A percentile compares a stretch with the other conserved stretches of the same genome.
Conservation (phyloP, 208 protist species). For the Acanthamoeba triangularis region DNA sequence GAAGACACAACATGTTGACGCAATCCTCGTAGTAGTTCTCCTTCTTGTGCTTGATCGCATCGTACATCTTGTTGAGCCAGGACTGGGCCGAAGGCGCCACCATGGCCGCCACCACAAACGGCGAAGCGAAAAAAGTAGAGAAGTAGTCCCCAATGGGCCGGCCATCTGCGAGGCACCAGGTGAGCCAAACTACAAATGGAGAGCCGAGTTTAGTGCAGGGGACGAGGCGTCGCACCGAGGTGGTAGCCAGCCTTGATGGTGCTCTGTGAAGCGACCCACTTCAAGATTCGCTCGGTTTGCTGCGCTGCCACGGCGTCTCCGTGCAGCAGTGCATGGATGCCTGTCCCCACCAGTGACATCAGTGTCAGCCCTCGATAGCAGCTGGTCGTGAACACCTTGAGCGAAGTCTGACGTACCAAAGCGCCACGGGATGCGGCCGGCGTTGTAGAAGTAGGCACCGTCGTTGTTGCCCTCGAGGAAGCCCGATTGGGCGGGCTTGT, state of each 20-base stretch:
- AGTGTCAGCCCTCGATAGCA: background rate
- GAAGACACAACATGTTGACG: slow-evolving; percentile 25
- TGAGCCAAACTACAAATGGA: background rate
- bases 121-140: slow-evolving; percentile 8
- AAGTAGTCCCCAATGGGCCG: slow-evolving; percentile 9
- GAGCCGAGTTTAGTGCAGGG: background rate
- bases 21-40: slow-evolving; percentile 58
- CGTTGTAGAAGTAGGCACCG: slow-evolving; percentile 50
- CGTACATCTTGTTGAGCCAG: slow-evolving; percentile 42
- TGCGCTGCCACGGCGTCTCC: slow-evolving; percentile 15
- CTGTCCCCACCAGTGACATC: background rate
- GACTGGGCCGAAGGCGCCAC: background rate
- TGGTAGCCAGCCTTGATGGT: slow-evolving; percentile 12
- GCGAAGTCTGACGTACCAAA: background rate
- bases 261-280: background rate
- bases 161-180: background rate
- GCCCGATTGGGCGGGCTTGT: background rate
- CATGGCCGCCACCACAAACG: slow-evolving; percentile 61
- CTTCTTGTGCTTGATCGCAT: slow-evolving; percentile 31
- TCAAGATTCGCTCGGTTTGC: background rate
- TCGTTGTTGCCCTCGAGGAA: slow-evolving; percentile 57
- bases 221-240: background rate
- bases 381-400: background rate
- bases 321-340: slow-evolving; percentile 18
- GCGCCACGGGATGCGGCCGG: slow-evolving; percentile 44